Conservation (phyloP, 2,329 filamentous ascomycete genomes). For the Aspergillus pseudotamarii region DNA sequence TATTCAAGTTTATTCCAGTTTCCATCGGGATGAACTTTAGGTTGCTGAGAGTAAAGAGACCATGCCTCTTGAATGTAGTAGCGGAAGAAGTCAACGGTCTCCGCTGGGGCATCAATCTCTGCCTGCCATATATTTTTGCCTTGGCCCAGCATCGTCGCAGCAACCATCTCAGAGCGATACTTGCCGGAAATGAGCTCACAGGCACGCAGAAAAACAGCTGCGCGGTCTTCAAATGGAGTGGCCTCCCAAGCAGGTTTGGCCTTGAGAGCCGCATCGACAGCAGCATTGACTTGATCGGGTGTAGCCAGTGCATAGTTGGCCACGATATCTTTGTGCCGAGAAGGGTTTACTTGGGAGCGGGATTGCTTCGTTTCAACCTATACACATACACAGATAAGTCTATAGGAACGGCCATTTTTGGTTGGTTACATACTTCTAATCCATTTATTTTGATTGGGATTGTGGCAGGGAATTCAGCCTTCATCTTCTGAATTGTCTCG, state of each 20-base stretch:
- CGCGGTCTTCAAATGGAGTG: slow-evolving; percentile 84
- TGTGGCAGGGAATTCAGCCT: slow-evolving; percentile 35
- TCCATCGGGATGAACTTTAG: slow-evolving; percentile 63
- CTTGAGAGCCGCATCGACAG: slow-evolving; percentile 81
- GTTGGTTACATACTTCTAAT: slow-evolving; percentile 2
- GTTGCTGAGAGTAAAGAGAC: slow-evolving; percentile 65
- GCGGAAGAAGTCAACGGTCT: slow-evolving; percentile 86
- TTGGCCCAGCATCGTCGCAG: slow-evolving; percentile 91
- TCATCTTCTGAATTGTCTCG: slow-evolving; percentile 33
- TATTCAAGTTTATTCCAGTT: slow-evolving; percentile 66
- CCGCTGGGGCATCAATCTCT: slow-evolving; percentile 94
- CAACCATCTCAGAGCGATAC: slow-evolving; percentile 95
- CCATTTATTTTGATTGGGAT: slow-evolving; percentile 32
- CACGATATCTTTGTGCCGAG: slow-evolving; percentile 25
- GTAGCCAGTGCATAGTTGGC: slow-evolving; percentile 56
- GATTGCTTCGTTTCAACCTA: slow-evolving; percentile 21
- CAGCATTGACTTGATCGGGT: slow-evolving; percentile 71
- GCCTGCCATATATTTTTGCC: slow-evolving; percentile 99
- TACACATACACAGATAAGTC: neutral
- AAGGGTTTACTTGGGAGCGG: slow-evolving; percentile 55
- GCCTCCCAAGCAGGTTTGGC: slow-evolving; percentile 84
- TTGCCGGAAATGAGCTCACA: slow-evolving; percentile 86
- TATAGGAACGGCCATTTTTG: neutral
- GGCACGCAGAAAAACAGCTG: slow-evolving; percentile 91
- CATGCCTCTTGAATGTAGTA: slow-evolving; percentile 91